Evolutionary conservation across 73 alveolate genomes (phyloP), one percentile per base, ranked within the genome.

Genomic region (Paramecium caudatum): DNA sequence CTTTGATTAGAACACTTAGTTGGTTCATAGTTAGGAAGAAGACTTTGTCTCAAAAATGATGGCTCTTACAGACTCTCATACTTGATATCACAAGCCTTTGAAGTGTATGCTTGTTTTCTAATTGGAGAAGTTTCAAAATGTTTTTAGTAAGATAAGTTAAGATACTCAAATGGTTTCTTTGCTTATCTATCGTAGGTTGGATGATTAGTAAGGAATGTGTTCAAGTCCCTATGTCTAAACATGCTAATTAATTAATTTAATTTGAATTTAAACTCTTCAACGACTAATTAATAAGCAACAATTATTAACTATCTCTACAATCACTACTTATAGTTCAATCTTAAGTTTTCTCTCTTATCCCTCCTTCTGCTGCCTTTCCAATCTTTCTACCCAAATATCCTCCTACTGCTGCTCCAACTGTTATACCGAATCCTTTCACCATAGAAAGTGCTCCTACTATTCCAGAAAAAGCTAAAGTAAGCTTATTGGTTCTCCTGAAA

Each of bases 1-100:
- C 95, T 39, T 68, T 96, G 94, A 30, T 92, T 47, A 5, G 99
- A 96, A 61, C 93, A 94, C 90, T 96, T 97, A 15, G 98, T 95
- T 46, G 93, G 93, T 23, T 86, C 93, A 86, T 70, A 70, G 46
- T 86, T 78, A 61, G 93, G 93, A 10, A 86, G 34, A 25, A 65
- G 8, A 21, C 61, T 65, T 36, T 65, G 15, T 65, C 83, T 65
- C 16, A 32, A 33, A 10, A 30, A 33, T 0, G 49, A 65, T 32
- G 83, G 83, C 34, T 65, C 83, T 30, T 33, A n/a, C 10, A 33
- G 83, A 65, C 83, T 65, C 34, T 36, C 34, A 65, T 65, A 65
- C 19, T 30, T 0, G 0, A 36, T 65, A 0, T 65, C 83, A 33
- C 17, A 25, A 30, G 83, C 34, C n/a, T 65, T 65, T 65, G 83